Evolutionary conservation across 2,329 filamentous ascomycete genomes (phyloP), one percentile per base, ranked within the genome.

Genomic region (Incumbomyces lentus): DNA sequence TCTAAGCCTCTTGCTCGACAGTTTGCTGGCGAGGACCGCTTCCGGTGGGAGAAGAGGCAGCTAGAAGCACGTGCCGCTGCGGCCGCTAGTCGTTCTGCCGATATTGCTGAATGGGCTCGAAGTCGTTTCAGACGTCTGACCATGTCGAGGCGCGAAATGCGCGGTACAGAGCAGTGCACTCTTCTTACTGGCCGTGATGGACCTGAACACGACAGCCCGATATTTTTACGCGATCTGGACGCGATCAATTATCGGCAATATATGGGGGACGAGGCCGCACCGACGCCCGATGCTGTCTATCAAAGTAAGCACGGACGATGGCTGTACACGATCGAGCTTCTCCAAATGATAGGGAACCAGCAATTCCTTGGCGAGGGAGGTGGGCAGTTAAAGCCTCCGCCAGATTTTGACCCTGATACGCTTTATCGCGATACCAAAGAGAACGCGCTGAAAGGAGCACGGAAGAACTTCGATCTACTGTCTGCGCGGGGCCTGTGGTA

Each of bases 61-160:
- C 33, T 58, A 22, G 55, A 56, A 30, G 52, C 52, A 6, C 47
- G 54, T 19, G 51, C 50, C 13, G 48, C 52, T 12, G 50, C 51
- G n/a, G 49, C 48, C 13, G 51, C 50, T 13, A 50, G 49, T 5
- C 52, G 52, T 12, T 47, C 49, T 26, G 54, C 53, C n/a, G 55
- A 57, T 43, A 36, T 55, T 3, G 53, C 52, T 36, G 55, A 57
- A 37, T 57, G 52, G 31, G 51, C 54, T n/a, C 38, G 49, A 16
- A 51, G 44, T 19, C 47, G 55, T 4, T 45, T 47, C 37, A 51
- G 44, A 16, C 16, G 44, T 14, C 34, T 54, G 37, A 48, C 44
- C 6, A 57, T 57, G 55, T 53, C 53, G 14, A 49, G 55, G 14
- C 34, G 54, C n/a, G 55, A 56, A 30, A 46, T 57, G 52, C 49